phyloP scores from a whole-genome alignment of 495 filamentous ascomycete genomes.

The Penicillium taxi region DNA sequence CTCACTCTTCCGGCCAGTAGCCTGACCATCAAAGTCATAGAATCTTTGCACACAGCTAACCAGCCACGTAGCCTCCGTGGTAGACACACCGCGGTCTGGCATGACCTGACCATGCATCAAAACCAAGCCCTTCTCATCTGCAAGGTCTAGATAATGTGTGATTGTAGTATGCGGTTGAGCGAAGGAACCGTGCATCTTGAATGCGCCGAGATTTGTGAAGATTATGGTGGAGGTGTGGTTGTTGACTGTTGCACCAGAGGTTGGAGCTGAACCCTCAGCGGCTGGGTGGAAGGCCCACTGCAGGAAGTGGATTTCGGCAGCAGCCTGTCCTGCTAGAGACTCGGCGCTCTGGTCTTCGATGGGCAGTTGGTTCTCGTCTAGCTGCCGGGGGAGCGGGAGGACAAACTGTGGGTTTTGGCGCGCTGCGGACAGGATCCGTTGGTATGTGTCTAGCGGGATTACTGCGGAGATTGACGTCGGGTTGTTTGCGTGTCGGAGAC shows the following conservation, averaged over 20 bases:
- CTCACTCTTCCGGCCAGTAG: constrained; percentile 45
- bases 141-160: constrained; percentile 80
- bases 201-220: constrained; percentile 88
- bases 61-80: constrained; percentile 76
- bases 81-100: constrained; percentile 65
- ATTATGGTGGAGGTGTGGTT: constrained; percentile 69
- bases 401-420: constrained; percentile 78
- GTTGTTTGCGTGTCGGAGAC: constrained; percentile 69
- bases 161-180: constrained; percentile 87
- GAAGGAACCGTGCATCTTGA: constrained; percentile 81
- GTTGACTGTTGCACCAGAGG: constrained; percentile 26
- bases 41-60: constrained; percentile 94
- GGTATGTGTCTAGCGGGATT: constrained; percentile 65
- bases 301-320: constrained; percentile 44
- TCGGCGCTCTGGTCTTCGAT: constrained; percentile 10
- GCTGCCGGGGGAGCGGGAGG: constrained; percentile 70
- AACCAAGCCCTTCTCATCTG: constrained; percentile 63
- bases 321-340: constrained; percentile 6
- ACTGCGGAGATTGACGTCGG: constrained; percentile 69
- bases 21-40: constrained; percentile 60
- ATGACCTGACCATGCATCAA: constrained; percentile 76
- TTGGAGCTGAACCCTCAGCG: constrained; percentile 55
- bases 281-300: constrained; percentile 75
- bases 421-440: constrained; percentile 57
- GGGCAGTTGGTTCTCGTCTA: too few relatives aligned